A percentile compares a stretch with the other conserved stretches of the same genome.
Evolutionary conservation across 2,329 filamentous ascomycete genomes (phyloP).

Genomic region (Aspergillus sp.): DNA sequence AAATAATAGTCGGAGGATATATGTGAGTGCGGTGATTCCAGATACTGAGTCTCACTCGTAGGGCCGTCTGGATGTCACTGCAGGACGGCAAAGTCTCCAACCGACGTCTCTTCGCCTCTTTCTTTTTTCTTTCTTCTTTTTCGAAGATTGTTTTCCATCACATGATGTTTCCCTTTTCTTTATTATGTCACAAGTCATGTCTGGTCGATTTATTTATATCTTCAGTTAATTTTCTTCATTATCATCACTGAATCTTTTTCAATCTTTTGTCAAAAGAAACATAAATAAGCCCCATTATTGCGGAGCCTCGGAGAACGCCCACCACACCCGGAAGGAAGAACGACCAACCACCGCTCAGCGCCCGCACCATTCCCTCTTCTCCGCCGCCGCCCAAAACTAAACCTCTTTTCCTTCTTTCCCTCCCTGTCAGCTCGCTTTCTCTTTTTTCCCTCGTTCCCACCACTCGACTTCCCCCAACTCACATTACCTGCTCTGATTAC

Average conservation of each 20-base stretch:
- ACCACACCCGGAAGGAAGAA: background rate
- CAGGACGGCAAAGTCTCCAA: slow-evolving; percentile 10
- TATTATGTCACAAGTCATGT: background rate
- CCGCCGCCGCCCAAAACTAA: slow-evolving; percentile 1
- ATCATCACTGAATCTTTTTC: background rate
- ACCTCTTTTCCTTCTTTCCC: slow-evolving; percentile 15
- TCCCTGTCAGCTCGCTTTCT: background rate
- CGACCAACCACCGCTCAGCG: background rate
- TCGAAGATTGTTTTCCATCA: background rate
- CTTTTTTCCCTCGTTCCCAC: too few relatives aligned
- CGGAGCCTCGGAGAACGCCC: background rate
- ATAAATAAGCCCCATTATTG: too few relatives aligned
- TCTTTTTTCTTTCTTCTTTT: slow-evolving; percentile 1
- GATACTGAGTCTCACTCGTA: background rate
- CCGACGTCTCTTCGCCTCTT: slow-evolving; percentile 4
- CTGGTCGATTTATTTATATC: background rate
- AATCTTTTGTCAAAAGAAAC: background rate
- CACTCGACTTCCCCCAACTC: too few relatives aligned
- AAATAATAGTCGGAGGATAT: background rate
- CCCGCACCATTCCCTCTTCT: background rate
- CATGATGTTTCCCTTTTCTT: background rate
- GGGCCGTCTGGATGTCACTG: slow-evolving; percentile 2
- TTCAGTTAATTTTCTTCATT: background rate
- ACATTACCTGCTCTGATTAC: too few relatives aligned
- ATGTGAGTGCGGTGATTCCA: background rate